Percentiles rank a stretch among this genome's conserved stretches.
Conservation (phyloP, 169 alveolate genomes). For the Cryptosporidium parvum region DNA sequence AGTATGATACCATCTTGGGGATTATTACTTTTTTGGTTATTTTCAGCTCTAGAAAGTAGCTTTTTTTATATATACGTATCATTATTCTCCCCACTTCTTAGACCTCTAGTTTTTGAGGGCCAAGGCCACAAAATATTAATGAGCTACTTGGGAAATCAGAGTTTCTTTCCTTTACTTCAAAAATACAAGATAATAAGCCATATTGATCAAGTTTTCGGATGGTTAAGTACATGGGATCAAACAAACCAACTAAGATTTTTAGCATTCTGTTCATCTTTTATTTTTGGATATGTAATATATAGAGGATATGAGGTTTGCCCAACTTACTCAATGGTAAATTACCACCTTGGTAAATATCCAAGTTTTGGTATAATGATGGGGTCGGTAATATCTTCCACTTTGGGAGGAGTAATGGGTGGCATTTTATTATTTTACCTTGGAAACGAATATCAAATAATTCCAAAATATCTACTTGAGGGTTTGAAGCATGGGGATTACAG, state of each 20-base stretch:
- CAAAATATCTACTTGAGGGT: constrained; percentile 24
- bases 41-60: constrained; percentile 60
- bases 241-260: constrained; percentile 55
- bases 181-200: constrained; percentile 20
- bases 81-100: constrained; percentile 46
- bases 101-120: constrained; percentile 65
- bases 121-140: constrained; percentile 44
- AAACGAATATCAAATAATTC: constrained; percentile 25
- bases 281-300: constrained; percentile 64
- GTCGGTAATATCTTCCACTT: constrained; percentile 46
- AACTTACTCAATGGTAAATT: constrained; percentile 61
- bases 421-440: constrained; percentile 27
- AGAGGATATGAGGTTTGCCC: constrained; percentile 76
- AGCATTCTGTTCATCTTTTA: constrained; percentile 55
- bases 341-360: constrained; percentile 69
- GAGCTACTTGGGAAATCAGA: constrained; percentile 17
- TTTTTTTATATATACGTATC: constrained; percentile 68
- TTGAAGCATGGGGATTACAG: constrained; percentile 13
- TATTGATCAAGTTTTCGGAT: constrained; percentile 40
- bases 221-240: constrained; percentile 65
- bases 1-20: constrained; percentile 39
- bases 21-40: constrained; percentile 24
- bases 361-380: constrained; percentile 57
- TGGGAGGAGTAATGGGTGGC: constrained; percentile 68
- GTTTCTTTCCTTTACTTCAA: constrained; percentile 28